A percentile compares a stretch with the other conserved stretches of the same genome.
Conservation (phyloP, 805 yeast species). For the Metschnikowia santaceciliae region DNA sequence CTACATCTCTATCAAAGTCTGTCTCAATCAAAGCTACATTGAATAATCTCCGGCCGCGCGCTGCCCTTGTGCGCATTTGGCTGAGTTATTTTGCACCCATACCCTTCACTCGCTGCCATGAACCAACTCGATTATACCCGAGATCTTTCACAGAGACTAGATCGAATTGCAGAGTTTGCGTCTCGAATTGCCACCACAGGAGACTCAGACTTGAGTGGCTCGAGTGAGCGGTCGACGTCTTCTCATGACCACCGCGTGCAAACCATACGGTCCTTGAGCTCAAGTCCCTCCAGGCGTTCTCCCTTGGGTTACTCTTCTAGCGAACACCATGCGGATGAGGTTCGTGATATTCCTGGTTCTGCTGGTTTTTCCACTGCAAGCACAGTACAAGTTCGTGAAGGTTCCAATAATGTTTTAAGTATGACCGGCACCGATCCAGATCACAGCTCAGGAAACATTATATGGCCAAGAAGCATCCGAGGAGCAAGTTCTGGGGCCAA, state of each 20-base stretch:
- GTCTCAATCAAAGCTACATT: neutral
- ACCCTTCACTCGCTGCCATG: conserved; percentile 1
- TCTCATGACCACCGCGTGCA: conserved; percentile 1
- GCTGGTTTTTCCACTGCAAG: neutral
- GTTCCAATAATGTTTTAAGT: neutral
- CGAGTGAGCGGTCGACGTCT: neutral
- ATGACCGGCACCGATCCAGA: neutral
- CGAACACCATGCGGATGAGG: neutral
- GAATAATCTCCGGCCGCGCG: neutral
- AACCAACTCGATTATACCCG: neutral
- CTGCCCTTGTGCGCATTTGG: neutral
- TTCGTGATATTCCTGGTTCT: neutral
- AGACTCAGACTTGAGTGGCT: neutral
- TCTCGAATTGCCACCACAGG: conserved; percentile 13
- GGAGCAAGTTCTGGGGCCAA: neutral
- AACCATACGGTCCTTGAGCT: conserved; percentile 3
- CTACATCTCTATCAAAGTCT: neutral
- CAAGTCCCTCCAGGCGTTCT: conserved; percentile 1
- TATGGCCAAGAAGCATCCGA: neutral
- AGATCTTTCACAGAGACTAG: conserved; percentile 18
- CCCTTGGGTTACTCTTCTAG: neutral
- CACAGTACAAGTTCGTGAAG: neutral
- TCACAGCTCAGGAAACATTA: neutral
- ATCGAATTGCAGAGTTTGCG: conserved; percentile 24
- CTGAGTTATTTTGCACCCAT: neutral